Evolutionary conservation across 192 early-diverging fungal species (phyloP).

Genomic region (Dissophora globulifera): DNA sequence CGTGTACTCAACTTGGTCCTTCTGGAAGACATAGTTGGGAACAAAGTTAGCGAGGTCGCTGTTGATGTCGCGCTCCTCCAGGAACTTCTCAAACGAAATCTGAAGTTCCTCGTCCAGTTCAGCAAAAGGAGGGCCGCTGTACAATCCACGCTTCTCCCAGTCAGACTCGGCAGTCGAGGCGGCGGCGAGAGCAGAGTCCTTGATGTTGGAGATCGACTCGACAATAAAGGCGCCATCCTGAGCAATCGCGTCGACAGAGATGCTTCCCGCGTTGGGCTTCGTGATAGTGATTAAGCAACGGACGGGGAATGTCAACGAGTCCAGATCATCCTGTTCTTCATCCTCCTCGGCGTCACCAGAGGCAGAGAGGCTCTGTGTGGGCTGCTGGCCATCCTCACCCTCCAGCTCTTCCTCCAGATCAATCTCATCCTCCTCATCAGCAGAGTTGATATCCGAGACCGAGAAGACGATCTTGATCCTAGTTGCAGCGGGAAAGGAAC

Average conservation of each 20-base stretch:
- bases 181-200: conserved; percentile 69
- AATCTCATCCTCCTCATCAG: conserved; percentile 74
- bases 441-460: conserved; percentile 85
- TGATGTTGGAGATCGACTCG: conserved; percentile 80
- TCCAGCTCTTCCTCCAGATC: conserved; percentile 66
- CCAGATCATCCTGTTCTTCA: conserved; percentile 74
- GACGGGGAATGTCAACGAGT: conserved; percentile 72
- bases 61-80: conserved; percentile 92
- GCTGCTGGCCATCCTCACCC: conserved; percentile 34
- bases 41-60: conserved; percentile 86
- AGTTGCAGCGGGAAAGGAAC: conserved; percentile 9
- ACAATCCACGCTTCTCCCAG: conserved; percentile 87
- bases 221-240: conserved; percentile 90
- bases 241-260: conserved; percentile 83
- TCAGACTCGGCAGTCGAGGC: conserved; percentile 82
- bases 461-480: conserved; percentile 89
- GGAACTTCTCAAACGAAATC: conserved; percentile 74
- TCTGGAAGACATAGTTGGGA: conserved; percentile 89
- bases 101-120: conserved; percentile 88
- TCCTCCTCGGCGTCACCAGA: conserved; percentile 64
- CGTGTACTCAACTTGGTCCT: conserved; percentile 95
- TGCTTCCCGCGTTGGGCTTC: conserved; percentile 74
- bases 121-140: conserved; percentile 91
- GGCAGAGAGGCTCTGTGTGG: conserved; percentile 50
- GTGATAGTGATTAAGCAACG: conserved; percentile 81